Evolutionary conservation across 106 monocot species (phyloP).

Genomic region (Dendrobium chrysotoxum): DNA sequence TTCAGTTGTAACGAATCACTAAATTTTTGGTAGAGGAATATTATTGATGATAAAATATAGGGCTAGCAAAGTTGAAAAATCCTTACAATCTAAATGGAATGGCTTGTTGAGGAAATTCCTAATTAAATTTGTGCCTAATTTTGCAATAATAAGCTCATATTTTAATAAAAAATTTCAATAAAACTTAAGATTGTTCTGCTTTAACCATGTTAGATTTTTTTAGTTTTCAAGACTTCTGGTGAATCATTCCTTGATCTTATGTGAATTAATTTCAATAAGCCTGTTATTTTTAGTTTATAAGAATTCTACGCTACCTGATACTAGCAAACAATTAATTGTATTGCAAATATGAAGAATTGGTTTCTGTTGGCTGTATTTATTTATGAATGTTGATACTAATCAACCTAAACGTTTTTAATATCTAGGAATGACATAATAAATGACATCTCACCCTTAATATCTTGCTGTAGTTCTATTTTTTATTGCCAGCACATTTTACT

Average conservation of each 20-base stretch:
- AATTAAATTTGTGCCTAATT: background rate
- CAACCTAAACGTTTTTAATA: background rate
- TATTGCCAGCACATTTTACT: background rate
- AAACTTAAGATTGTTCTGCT: background rate
- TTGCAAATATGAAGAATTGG: slow-evolving; percentile 5
- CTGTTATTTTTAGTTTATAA: background rate
- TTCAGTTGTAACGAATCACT: background rate
- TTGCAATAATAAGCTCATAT: background rate
- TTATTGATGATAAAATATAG: slow-evolving; percentile 2
- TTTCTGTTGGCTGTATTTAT: background rate
- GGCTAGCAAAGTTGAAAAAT: background rate
- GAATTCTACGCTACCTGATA: background rate
- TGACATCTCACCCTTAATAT: background rate
- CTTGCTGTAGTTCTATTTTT: background rate
- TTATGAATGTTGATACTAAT: background rate
- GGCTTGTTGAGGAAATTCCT: background rate
- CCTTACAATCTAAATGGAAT: background rate
- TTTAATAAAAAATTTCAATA: background rate
- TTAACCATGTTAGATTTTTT: background rate
- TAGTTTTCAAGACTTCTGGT: background rate
- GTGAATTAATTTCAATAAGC: background rate
- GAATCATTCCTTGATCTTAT: background rate
- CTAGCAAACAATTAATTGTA: background rate
- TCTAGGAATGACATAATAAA: background rate
- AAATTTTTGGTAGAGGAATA: background rate